Base-by-base conservation (phyloP, 2,329 filamentous ascomycete species). In the Cladosporium sp. region DNA sequence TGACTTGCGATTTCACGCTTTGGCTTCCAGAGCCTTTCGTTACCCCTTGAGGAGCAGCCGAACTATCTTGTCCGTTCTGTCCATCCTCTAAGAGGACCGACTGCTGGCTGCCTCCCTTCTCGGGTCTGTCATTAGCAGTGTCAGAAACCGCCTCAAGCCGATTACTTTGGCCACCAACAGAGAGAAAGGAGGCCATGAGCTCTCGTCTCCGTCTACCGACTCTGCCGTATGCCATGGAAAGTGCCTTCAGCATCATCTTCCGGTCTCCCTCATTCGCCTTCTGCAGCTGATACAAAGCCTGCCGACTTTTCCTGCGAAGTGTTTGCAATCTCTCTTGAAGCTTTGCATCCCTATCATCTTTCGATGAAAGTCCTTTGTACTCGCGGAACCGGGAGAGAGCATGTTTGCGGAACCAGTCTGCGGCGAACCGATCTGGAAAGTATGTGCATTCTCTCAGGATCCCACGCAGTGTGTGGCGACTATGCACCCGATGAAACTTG, bases 371-470 rank as follows among this genome's bases (percentile, higher is more conserved):
- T 41, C 51, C 52, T 22, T 50, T 49, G 50, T 60, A 59, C 7
- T 37, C 56, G 14, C 74, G 72, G 66, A 79, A 83, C 56, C 76
- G 71, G 34, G 62, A 57, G 33, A 77, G 56, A 42, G 79, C 68
- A 64, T 81, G 71, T 48, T 70, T 61, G 54, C 70, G 71, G 64
- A 80, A 71, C 66, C 77, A 79, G 32, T 58, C 50, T 57, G 77
- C 74, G 37, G 80, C 78, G 54, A 72, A 66, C 1, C 77, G 72
- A 61, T 84, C 81, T 28, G 82, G 81, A 37, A 85, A 75, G 60
- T 84, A 84, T 52, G 77, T 75, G 56, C 74, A 74, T 68, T 84
- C 77, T 54, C 82, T 77, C 37, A 84, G 74, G 9, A 82, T 72
- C 19, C 75, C 72, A 45, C 82, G 78, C 57, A 81, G 72, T 43